These are phyloP conservation scores for Bipolaris oryzae DNA, from an alignment of 2,329 filamentous ascomycete genomes.

Conservation along the genomic window DNA sequence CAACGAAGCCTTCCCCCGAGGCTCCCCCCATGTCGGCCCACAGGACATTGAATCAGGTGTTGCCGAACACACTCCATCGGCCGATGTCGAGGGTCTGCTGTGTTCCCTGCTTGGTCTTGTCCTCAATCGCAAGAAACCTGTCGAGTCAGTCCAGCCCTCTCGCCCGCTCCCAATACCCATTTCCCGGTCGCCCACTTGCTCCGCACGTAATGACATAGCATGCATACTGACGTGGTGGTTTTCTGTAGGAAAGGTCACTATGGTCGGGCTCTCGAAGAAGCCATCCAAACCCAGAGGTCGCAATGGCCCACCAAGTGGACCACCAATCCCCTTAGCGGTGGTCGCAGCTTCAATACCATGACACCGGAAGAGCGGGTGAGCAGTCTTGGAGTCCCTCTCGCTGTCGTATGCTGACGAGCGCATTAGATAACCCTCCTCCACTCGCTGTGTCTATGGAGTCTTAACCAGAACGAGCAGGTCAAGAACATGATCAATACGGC, in stretches of 20 bases:
- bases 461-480: conserved; percentile 84
- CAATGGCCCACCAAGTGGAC: conserved; percentile 92
- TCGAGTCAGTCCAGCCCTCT: conserved; percentile 74
- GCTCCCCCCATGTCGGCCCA: conserved; percentile 85
- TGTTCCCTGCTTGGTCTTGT: conserved; percentile 88
- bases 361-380: conserved; percentile 77
- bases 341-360: conserved; percentile 82
- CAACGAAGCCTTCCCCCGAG: conserved; percentile 84
- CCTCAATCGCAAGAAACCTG: conserved; percentile 96
- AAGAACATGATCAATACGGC: conserved; percentile 81
- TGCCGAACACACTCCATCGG: conserved; percentile 75
- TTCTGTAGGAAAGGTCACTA: conserved; percentile 82
- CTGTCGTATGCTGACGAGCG: conserved; percentile 25
- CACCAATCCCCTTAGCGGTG: conserved; percentile 81
- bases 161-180: conserved; percentile 9
- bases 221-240: conserved; percentile 41
- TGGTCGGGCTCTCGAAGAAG: conserved; percentile 90
- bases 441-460: conserved; percentile 83
- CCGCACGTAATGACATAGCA: background rate
- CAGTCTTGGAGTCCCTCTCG: conserved; percentile 1
- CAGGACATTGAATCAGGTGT: conserved; percentile 93
- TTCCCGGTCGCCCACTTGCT: conserved; percentile 27
- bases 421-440: conserved; percentile 79
- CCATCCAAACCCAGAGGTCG: conserved; percentile 78
- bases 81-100: conserved; percentile 84